These are phyloP conservation scores for Coprinellus micaceus DNA, from an alignment of 768 basidiomycete species.

Conservation along the genomic window DNA sequence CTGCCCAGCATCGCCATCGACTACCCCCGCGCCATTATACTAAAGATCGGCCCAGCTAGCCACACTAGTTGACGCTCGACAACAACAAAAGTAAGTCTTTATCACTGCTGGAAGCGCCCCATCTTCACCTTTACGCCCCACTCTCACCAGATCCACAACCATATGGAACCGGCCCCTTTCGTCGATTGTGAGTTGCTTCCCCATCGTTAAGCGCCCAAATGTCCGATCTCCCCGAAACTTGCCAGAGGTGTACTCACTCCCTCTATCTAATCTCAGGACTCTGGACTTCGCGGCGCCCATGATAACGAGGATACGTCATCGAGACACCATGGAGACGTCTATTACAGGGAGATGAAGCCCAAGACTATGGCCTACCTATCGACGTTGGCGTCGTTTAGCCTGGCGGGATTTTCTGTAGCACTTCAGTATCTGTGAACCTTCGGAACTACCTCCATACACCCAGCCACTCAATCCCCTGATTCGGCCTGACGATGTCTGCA, in stretches of 20 bases:
- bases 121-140: neutral
- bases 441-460: slow-evolving; percentile 6
- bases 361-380: slow-evolving; percentile 1
- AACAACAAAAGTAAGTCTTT: neutral
- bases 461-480: neutral
- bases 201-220: neutral
- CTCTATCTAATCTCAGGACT: neutral
- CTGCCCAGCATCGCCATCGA: too few species aligned
- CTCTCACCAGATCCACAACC: neutral
- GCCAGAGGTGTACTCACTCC: too few species aligned
- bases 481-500: neutral
- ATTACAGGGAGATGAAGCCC: neutral
- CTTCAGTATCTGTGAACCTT: slow-evolving; percentile 6
- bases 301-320: neutral
- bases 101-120: neutral
- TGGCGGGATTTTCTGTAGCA: neutral
- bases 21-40: too few species aligned
- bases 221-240: neutral
- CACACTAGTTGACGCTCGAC: neutral
- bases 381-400: slow-evolving; percentile 3
- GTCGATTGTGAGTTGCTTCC: neutral
- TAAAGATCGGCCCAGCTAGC: too few species aligned
- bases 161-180: neutral
- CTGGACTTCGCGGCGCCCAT: too few species aligned
- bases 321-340: neutral